Percentiles rank a stretch among this genome's conserved stretches.
These are phyloP conservation scores for Tulasnella sp. DNA, from an alignment of 768 basidiomycete genomes.

Conservation along the genomic window DNA sequence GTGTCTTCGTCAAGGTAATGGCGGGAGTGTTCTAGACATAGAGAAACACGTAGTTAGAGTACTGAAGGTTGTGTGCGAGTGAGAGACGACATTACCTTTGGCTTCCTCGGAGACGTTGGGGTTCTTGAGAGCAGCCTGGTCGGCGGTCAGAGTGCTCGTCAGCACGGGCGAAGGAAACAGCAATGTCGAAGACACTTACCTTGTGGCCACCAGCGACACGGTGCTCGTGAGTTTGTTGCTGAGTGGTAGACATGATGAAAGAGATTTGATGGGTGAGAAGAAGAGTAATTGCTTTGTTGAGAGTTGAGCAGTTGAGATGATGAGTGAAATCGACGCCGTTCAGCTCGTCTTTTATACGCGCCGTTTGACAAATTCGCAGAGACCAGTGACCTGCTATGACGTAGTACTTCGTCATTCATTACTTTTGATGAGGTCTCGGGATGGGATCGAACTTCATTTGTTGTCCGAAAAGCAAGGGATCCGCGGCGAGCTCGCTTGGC, in stretches of 20 bases:
- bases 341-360: neutral
- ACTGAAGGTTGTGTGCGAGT: neutral
- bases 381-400: neutral
- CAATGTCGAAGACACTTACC: neutral
- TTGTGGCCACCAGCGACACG: constrained; percentile 24
- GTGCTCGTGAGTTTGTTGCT: neutral
- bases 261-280: neutral
- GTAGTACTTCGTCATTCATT: neutral
- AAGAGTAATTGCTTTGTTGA: too few species aligned
- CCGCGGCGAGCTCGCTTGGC: too few species aligned
- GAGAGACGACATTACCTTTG: constrained; percentile 17
- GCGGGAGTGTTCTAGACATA: neutral
- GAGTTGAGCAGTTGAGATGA: neutral
- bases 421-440: neutral
- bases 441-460: neutral
- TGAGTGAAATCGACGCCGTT: neutral
- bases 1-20: neutral
- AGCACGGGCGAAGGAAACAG: neutral
- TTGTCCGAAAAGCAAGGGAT: too few species aligned
- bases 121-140: constrained; percentile 22
- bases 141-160: neutral
- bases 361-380: neutral
- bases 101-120: constrained; percentile 23
- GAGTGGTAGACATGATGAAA: neutral
- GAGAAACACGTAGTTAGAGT: neutral